A percentile compares a stretch with the other conserved stretches of the same genome.
Evolutionary conservation across 805 yeast species (phyloP).

Genomic region (Ascoidea tarda): DNA sequence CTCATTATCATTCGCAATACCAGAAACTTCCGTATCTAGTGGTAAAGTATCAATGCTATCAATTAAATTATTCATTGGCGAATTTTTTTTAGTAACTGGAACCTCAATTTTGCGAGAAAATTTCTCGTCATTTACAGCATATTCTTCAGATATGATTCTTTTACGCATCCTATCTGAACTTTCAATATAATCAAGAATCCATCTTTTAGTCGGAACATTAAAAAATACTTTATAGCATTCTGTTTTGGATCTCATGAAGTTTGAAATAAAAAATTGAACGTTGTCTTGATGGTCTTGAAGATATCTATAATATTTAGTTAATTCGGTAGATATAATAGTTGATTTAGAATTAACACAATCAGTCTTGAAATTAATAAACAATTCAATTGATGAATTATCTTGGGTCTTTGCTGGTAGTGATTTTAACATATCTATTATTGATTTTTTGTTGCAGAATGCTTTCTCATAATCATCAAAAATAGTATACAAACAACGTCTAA

Average conservation of each 20-base stretch:
- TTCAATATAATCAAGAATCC: constrained; percentile 55
- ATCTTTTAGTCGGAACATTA: constrained; percentile 15
- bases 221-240: constrained; percentile 25
- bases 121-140: constrained; percentile 28
- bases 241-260: constrained; percentile 32
- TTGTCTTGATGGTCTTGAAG: constrained; percentile 57
- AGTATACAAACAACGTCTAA: constrained; percentile 13
- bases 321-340: constrained; percentile 29
- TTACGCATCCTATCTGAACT: constrained; percentile 55
- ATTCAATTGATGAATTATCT: constrained; percentile 10
- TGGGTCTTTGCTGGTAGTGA: constrained; percentile 11
- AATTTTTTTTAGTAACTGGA: constrained; percentile 17
- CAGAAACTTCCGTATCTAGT: constrained; percentile 5
- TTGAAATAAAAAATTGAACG: constrained; percentile 28
- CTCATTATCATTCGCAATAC: constrained; percentile 15
- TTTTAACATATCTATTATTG: constrained; percentile 7
- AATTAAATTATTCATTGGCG: not conserved
- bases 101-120: constrained; percentile 26
- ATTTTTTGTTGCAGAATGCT: constrained; percentile 10
- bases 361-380: constrained; percentile 14
- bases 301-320: constrained; percentile 34
- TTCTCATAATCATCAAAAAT: constrained; percentile 13
- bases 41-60: not conserved
- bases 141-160: constrained; percentile 41
- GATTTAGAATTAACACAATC: constrained; percentile 22